Percentiles rank a stretch among this genome's conserved stretches.
Evolutionary conservation across 2,329 filamentous ascomycete genomes (phyloP).

Genomic region (Sarocladium brachiariae): DNA sequence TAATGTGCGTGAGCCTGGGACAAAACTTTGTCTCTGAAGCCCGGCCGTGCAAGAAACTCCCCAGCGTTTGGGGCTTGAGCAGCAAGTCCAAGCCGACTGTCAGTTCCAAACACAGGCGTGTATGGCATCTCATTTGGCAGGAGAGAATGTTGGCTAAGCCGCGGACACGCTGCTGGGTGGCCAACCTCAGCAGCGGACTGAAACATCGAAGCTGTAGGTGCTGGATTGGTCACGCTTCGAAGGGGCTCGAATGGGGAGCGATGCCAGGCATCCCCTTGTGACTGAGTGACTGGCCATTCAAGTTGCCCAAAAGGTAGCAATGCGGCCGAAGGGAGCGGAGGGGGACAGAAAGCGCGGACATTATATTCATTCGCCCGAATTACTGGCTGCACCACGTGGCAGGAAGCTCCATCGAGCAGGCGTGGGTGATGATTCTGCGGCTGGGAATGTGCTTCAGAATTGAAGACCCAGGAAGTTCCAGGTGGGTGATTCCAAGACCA

Average conservation of each 20-base stretch:
- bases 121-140: background rate
- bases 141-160: background rate
- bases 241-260: background rate
- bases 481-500: background rate
- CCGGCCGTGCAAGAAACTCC: background rate
- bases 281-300: conserved; percentile 16
- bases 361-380: conserved; percentile 30
- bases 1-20: conserved; percentile 67
- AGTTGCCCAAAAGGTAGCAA: conserved; percentile 24
- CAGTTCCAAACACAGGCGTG: background rate
- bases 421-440: background rate
- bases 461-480: background rate
- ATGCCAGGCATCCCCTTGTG: background rate
- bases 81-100: background rate
- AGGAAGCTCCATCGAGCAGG: background rate
- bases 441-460: background rate
- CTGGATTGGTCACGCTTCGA: background rate
- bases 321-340: conserved; percentile 24
- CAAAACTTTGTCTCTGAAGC: conserved; percentile 62
- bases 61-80: background rate
- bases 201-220: background rate
- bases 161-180: background rate
- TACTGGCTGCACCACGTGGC: conserved; percentile 21
- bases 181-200: background rate
- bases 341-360: conserved; percentile 31